Evolutionary conservation across 1,139 yeast genomes (phyloP), one percentile per base, ranked within the genome.

Genomic region (Zygosaccharomyces pseudobailii): DNA sequence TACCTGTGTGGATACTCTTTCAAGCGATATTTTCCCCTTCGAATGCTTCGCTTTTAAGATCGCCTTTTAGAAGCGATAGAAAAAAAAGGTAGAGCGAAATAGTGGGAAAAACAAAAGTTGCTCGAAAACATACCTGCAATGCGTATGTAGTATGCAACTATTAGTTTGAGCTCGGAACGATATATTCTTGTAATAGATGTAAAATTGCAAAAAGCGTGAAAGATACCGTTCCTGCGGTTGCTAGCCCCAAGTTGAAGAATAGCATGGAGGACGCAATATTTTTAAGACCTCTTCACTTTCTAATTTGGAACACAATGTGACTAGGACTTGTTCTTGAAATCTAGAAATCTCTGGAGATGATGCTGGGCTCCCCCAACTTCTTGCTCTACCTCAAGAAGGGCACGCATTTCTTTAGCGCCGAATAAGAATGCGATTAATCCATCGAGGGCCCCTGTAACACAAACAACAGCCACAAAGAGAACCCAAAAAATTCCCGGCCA

Each of bases 391-490:
- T 92, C 98, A 36, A 70, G 72, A 43, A 94, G 68, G 0, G 92
- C 92, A 46, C 97, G 71, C 55, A 73, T 68, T 62, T 94, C 99
- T 20, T 80, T 75, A 42, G 89, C 73, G 1, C 95, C 95, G 58
- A 90, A 92, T 40, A 87, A 63, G 52, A 75, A 78, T 50, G 94
- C 90, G 47, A 92, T 84, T 47, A 87, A 61, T 0, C 96, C 96
- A 61, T 88, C 83, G 1, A 86, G 62, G 0, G 79, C 70, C 0
- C 96, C 97, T 0, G 92, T 74, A 5, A 79, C 72, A 0, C 82
- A 74, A 5, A 87, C 64, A 0, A 80, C 55, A 0, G 78, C 70
- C 3, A 82, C 72, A 8, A 73, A 66, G 1, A 84, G 56, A 17
- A 80, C 71, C 63, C 87, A 71, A 32, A 85, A 65, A 1, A 85